Evolutionary conservation across 208 protist species (phyloP).

Genomic region (Acanthamoeba divionensis): DNA sequence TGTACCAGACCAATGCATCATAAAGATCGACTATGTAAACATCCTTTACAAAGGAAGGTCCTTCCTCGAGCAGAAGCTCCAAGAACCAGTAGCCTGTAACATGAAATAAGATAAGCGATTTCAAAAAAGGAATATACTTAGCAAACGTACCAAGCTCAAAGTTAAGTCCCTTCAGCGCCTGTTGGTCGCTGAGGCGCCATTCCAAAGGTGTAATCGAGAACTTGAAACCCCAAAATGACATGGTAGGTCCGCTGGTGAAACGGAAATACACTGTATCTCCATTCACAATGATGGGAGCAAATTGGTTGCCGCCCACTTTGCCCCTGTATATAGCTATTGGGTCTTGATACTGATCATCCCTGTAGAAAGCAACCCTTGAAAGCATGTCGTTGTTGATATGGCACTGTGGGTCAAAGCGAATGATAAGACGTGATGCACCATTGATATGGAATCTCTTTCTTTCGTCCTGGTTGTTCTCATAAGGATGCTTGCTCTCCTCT

Average conservation of each 20-base stretch:
- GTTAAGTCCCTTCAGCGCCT: slow-evolving; percentile 43
- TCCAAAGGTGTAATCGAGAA: background rate
- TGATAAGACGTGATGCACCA: slow-evolving; percentile 17
- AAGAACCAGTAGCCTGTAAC: slow-evolving; percentile 17
- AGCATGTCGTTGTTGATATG: slow-evolving; percentile 27
- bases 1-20: background rate
- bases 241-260: slow-evolving; percentile 33
- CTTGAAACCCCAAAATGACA: slow-evolving; percentile 35
- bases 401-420: slow-evolving; percentile 30
- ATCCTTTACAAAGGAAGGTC: background rate
- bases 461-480: background rate
- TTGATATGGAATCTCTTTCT: background rate
- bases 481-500: background rate
- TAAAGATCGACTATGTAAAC: background rate
- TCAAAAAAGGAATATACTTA: background rate
- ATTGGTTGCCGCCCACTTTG: slow-evolving; percentile 29
- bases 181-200: slow-evolving; percentile 38
- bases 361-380: slow-evolving; percentile 37
- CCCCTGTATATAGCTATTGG: background rate
- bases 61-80: background rate
- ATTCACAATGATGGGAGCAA: slow-evolving; percentile 11
- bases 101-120: background rate
- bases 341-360: slow-evolving; percentile 53
- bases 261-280: slow-evolving; percentile 18
- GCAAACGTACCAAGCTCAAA: slow-evolving; percentile 41